Base-by-base conservation (phyloP, 2,329 filamentous ascomycete genomes). In the Ambrosiella xylebori region DNA sequence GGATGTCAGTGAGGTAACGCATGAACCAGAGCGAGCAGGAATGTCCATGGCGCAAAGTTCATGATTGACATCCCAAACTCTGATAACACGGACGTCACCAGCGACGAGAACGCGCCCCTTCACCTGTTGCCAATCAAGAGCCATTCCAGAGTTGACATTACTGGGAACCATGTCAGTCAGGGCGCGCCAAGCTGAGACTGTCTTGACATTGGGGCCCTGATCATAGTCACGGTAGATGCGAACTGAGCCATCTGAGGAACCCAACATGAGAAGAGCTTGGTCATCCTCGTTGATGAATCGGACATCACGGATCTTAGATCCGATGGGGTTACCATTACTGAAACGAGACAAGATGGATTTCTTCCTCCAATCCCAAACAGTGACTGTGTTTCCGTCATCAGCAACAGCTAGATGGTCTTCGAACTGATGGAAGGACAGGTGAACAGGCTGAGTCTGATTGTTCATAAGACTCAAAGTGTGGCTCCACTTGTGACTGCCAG, bases 111-210 rank as follows among this genome's bases (percentile, higher is more conserved):
- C 84, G 61, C 88, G 87, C 7, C 93, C 93, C 64, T 88, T 88
- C n/a, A 94, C 90, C 71, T 98, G 93, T 68, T 97, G 91, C 93
- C 93, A 98, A 69, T 98, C 91, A 67, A 97, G 94, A 35, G 97
- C 91, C 71, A 98, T 85, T 19, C 93, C 93, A 1, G 90, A 90
- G 68, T 95, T 95, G 66, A 90, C 85, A 65, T 91, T 95, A 68
- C 88, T 95, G 3, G 90, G 88, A 5, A 97, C 86, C 67, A 97
- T 85, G 70, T 98, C 88, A 11, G 88, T 95, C 60, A 98, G 72
- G 3, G 93, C 93, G 52, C 93, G 82, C 81, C 94, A 97, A 15
- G 88, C 81, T 0, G 91, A 89, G 2, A 94, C 89, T 37, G 98
- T 79, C 70, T 95, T 86, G 36, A 93, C 84, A 56, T 82, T 77